Conservation (phyloP, 352 stramenopile species). For the Pythium dissimile region DNA sequence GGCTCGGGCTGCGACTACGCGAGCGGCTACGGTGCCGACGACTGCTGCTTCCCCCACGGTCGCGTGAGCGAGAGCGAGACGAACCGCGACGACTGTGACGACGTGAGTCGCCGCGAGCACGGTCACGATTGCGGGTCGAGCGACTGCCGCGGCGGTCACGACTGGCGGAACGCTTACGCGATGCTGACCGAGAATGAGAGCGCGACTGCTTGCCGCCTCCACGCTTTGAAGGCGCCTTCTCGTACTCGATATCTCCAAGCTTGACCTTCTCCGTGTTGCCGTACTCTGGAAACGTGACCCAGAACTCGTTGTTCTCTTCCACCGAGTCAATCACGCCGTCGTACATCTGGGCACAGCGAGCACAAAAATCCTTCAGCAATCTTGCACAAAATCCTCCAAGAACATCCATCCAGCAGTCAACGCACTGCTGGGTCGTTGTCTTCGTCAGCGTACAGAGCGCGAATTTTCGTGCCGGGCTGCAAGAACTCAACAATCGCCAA, state of each 20-base stretch:
- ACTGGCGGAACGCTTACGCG: slow-evolving; percentile 29
- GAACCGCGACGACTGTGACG: slow-evolving; percentile 21
- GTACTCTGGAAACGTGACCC: slow-evolving; percentile 96
- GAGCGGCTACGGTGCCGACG: too few species aligned
- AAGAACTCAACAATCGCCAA: slow-evolving; percentile 69
- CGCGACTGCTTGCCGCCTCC: slow-evolving; percentile 27
- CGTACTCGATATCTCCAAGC: slow-evolving; percentile 93
- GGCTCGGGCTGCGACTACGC: slow-evolving; percentile 31
- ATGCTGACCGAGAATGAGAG: slow-evolving; percentile 37
- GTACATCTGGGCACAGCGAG: too few species aligned
- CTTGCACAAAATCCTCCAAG: background rate
- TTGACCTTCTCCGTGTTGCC: slow-evolving; percentile 94
- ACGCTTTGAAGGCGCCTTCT: slow-evolving; percentile 31
- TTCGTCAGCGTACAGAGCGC: slow-evolving; percentile 95
- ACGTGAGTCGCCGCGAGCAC: slow-evolving; percentile 11
- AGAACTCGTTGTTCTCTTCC: slow-evolving; percentile 76
- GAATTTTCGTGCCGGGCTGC: slow-evolving; percentile 87
- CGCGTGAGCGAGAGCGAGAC: slow-evolving; percentile 14
- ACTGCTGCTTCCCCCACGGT: too few species aligned
- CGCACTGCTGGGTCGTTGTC: slow-evolving; percentile 89
- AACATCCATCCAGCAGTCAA: background rate
- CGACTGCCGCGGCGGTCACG: slow-evolving; percentile 27
- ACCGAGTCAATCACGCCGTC: slow-evolving; percentile 94
- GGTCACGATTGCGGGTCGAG: slow-evolving; percentile 17
- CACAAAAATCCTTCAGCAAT: background rate